A percentile compares a stretch with the other conserved stretches of the same genome.
Evolutionary conservation across 768 basidiomycete genomes (phyloP).

Genomic region (Lentinula edodes): DNA sequence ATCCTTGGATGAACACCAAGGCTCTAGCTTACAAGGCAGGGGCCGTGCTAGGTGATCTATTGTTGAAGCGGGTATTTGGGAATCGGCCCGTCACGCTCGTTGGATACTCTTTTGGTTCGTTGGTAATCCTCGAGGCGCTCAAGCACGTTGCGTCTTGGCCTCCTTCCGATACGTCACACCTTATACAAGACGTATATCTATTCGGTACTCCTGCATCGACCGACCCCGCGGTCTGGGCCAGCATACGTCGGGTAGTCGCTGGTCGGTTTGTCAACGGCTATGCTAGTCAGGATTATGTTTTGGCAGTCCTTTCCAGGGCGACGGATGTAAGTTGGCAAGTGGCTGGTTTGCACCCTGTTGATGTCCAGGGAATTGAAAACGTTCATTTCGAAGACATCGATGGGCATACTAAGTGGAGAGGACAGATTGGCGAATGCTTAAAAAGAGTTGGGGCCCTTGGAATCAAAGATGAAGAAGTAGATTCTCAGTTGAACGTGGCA

Average conservation of each 20-base stretch:
- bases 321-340: constrained; percentile 43
- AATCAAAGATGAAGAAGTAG: constrained; percentile 28
- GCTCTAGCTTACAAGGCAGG: constrained; percentile 50
- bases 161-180: constrained; percentile 36
- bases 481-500: constrained; percentile 25
- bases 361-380: constrained; percentile 49
- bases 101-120: constrained; percentile 53
- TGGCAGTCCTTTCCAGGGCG: constrained; percentile 45
- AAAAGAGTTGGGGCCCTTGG: constrained; percentile 33
- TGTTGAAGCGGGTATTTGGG: constrained; percentile 45
- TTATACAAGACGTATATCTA: constrained; percentile 50
- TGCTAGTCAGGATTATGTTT: constrained; percentile 44
- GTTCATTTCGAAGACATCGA: constrained; percentile 40
- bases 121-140: constrained; percentile 54
- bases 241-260: constrained; percentile 40
- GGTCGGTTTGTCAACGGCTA: constrained; percentile 54
- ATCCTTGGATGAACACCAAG: constrained; percentile 54
- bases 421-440: constrained; percentile 42
- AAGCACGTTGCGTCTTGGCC: constrained; percentile 39
- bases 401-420: constrained; percentile 47
- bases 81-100: constrained; percentile 47
- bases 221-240: constrained; percentile 36
- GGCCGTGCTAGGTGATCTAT: constrained; percentile 45
- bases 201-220: constrained; percentile 45
- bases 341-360: constrained; percentile 43